Evolutionary conservation across 257 asterid species (phyloP), one percentile per base, ranked within the genome.

Genomic region (Solanum chilense): DNA sequence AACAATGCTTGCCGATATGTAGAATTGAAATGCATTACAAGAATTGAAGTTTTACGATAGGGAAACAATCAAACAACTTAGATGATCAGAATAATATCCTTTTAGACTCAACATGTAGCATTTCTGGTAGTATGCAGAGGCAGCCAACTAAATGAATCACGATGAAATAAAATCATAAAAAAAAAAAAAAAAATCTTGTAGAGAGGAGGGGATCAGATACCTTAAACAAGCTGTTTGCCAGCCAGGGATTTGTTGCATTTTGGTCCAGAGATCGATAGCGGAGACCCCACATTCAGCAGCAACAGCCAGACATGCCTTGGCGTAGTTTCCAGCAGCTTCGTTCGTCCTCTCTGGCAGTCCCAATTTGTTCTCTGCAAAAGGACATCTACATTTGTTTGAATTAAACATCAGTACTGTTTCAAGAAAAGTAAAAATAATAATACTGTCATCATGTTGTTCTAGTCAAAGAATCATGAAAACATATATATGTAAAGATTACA

Each of bases 281-380:
- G 91, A 83, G 70, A 93, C 76, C 60, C 92, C 91, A 78, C 94
- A 92, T 92, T 96, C 97, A 16, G 93, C 88, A 25, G 98, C 98
- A 25, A 91, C 95, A 11, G 91, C 93, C 66, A 96, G 92, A 86
- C 98, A 93, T 71, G 94, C 91, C 86, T 92, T 92, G 20, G 99
- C 97, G 25, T 97, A 96, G 2, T 18, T 47, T 56, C 98, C 94
- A 25, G 99, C 95, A 85, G 93, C 93, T 86, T 93, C 98, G 66
- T 97, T 96, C 14, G 97, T 96, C 91, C 99, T 96, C 92, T 97
- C 99, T 1, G 96, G 92, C 73, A 93, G 89, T 35, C 93, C 95
- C 21, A 88, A 83, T 10, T 87, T 86, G 87, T 94, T 92, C 73
- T 92, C 93, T 0, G 10, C 29, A 85, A 64, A 95, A 13, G 96